Base-by-base conservation (phyloP, 2,329 filamentous ascomycete genomes). In the Pezicula neosporulosa region DNA sequence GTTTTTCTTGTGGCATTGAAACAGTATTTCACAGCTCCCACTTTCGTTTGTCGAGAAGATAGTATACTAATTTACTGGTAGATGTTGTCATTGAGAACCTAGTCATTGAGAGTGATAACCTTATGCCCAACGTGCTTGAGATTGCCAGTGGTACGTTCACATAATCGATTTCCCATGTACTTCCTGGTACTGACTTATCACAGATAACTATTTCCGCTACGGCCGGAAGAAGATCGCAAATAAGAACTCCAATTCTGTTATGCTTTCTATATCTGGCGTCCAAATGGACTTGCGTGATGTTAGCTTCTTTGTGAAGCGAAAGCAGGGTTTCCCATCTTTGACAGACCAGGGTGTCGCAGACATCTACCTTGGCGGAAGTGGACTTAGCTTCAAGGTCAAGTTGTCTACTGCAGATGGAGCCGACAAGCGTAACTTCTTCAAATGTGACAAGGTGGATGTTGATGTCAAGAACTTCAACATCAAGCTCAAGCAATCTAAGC, bases 41-140 rank as follows among this genome's bases (percentile, higher is more conserved):
- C 24, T 24, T 6, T 24, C 7, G 24, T 6, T 6, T 6, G 24
- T 24, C 7, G 7, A 24, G 2, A 24, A 24, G 7, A 24, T 24
- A 24, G 6, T 6, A 6, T 24, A 24, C 24, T 24, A 6, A 24
- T 24, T 24, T 24, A 24, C 7, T 24, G 24, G 7, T 24, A 47
- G 94, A 99, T 70, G 87, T 87, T 45, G 82, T 97, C 45, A 82
- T 99, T 42, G 94, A 99, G 76, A 99, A 99, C 70, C 76, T 99
- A 10, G 87, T 97, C 43, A 81, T 99, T 48, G 94, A 99, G 74
- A 92, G 90, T 59, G 92, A 97, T 76, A 99, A 99, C 73, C 85
- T 99, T 61, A 90, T 92, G 73, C 94, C 94, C 57, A 99, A 99
- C 63, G 80, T 93, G 5, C 71, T 96, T 37, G 93, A 99, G 70